Evolutionary conservation across 495 filamentous ascomycete species (phyloP).

Genomic region (Coniosporium apollinis): DNA sequence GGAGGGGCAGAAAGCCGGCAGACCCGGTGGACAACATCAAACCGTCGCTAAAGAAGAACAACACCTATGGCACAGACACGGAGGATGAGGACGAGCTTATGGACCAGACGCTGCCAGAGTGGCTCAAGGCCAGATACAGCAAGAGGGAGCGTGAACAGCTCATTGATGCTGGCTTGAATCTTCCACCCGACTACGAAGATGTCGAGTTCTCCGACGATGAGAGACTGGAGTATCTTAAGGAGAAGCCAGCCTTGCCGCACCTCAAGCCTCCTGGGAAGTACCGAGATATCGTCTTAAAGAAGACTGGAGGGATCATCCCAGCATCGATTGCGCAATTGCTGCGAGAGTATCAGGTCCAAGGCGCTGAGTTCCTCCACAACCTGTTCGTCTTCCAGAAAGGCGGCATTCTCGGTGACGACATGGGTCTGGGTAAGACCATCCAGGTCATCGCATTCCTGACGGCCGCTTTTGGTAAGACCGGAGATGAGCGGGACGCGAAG

Average conservation of each 20-base stretch:
- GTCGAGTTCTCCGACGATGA: slow-evolving; percentile 84
- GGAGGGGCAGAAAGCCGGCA: slow-evolving; percentile 18
- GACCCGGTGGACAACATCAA: slow-evolving; percentile 6
- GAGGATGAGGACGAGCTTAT: slow-evolving; percentile 38
- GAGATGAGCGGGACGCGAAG: slow-evolving; percentile 72
- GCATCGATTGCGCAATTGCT: slow-evolving; percentile 87
- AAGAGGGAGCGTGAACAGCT: slow-evolving; percentile 41
- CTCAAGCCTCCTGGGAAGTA: slow-evolving; percentile 48
- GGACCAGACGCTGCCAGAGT: slow-evolving; percentile 40
- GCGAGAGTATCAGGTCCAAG: slow-evolving; percentile 78
- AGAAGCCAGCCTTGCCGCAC: slow-evolving; percentile 50
- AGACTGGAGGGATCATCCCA: slow-evolving; percentile 71
- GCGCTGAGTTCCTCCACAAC: slow-evolving; percentile 73
- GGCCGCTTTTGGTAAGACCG: slow-evolving; percentile 87
- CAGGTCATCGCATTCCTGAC: slow-evolving; percentile 93
- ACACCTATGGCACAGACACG: slow-evolving; percentile 14
- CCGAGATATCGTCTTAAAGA: slow-evolving; percentile 54
- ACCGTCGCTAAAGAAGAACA: neutral
- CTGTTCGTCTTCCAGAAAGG: slow-evolving; percentile 86
- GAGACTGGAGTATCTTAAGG: slow-evolving; percentile 38
- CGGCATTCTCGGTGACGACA: slow-evolving; percentile 85
- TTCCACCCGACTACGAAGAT: slow-evolving; percentile 68
- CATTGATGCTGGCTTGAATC: slow-evolving; percentile 48
- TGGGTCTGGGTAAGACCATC: slow-evolving; percentile 94
- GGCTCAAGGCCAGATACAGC: slow-evolving; percentile 34